phyloP scores from a whole-genome alignment of 2,329 filamentous ascomycete species.

The Pseudocercospora fuligena region DNA sequence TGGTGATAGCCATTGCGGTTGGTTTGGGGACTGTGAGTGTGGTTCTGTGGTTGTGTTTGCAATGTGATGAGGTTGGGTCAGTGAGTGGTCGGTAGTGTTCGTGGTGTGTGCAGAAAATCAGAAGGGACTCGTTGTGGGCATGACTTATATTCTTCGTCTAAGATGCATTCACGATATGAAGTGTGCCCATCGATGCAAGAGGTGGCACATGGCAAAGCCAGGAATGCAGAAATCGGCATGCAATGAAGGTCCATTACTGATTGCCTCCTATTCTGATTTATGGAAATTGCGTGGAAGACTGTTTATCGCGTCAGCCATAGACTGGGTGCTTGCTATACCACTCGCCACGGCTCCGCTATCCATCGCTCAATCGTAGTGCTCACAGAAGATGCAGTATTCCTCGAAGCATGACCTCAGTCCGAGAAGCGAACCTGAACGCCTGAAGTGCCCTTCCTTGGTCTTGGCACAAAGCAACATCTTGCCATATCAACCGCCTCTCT shows the following conservation, averaged over 20 bases:
- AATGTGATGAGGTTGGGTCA: neutral
- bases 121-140: neutral
- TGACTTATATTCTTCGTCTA: neutral
- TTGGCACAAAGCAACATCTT: too few species aligned
- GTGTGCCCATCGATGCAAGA: neutral
- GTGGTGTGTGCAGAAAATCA: neutral
- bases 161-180: neutral
- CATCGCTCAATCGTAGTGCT: neutral
- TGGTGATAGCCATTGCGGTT: neutral
- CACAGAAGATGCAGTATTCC: neutral
- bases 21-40: neutral
- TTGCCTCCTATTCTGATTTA: neutral
- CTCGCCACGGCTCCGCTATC: neutral
- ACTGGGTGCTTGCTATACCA: neutral
- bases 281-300: neutral
- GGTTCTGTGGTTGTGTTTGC: neutral
- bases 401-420: too few species aligned
- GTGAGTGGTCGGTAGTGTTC: neutral
- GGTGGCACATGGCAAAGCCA: neutral
- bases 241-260: neutral
- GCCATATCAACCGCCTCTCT: too few species aligned
- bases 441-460: too few species aligned
- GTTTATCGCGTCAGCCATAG: neutral
- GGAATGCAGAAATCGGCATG: neutral
- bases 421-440: too few species aligned